Evolutionary conservation across 495 filamentous ascomycete species (phyloP).

Genomic region (Neurospora tetraspora): DNA sequence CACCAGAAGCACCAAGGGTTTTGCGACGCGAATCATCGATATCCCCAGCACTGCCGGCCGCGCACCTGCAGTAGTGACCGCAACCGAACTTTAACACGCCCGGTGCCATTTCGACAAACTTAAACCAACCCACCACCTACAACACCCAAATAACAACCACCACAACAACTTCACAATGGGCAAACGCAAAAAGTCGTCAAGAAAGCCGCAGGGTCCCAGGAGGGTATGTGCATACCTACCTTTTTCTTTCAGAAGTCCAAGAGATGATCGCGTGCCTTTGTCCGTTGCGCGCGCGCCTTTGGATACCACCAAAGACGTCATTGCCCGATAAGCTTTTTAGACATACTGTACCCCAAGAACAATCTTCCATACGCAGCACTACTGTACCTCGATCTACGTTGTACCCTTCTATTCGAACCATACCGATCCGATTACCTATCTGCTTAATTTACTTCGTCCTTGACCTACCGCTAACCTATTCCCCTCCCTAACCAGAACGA

Average conservation of each 20-base stretch:
- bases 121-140: not conserved
- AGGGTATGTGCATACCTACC: conserved; percentile 48
- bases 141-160: not conserved
- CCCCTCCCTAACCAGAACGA: conserved; percentile 49
- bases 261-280: not conserved
- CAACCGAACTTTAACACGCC: not conserved
- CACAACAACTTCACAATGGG: conserved; percentile 37
- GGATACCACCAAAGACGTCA: not conserved
- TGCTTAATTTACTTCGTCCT: not conserved
- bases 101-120: not conserved
- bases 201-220: conserved; percentile 72
- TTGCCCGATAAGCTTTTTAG: not conserved
- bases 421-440: too few species aligned
- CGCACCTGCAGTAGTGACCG: not conserved
- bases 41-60: not conserved
- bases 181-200: conserved; percentile 90
- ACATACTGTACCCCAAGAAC: not conserved
- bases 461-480: not conserved
- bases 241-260: not conserved
- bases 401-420: not conserved
- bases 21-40: not conserved
- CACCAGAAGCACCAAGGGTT: not conserved
- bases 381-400: not conserved
- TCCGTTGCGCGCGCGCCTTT: not conserved
- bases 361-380: not conserved